These are phyloP conservation scores for Irpex lacteus DNA, from an alignment of 1,284 basidiomycete species.

Conservation along the genomic window DNA sequence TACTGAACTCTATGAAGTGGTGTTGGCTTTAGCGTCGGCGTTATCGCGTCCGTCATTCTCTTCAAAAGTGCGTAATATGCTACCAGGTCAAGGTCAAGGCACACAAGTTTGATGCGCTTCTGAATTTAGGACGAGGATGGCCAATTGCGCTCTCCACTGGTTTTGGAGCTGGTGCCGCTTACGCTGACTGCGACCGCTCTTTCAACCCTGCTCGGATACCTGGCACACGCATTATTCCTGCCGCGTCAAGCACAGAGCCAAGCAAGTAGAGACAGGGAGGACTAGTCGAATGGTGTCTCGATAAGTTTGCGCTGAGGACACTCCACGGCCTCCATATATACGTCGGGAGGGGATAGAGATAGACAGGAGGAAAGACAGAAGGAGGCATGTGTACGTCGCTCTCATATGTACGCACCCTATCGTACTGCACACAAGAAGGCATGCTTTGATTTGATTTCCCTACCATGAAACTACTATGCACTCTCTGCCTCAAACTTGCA, in stretches of 20 bases:
- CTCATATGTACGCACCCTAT: background rate
- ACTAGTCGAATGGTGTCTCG: background rate
- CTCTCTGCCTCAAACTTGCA: no score
- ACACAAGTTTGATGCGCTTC: background rate
- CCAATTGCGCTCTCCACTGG: conserved; percentile 93
- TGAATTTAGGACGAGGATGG: conserved; percentile 85
- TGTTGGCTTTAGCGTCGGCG: conserved; percentile 92
- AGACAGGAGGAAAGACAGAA: background rate
- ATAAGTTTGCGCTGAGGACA: background rate
- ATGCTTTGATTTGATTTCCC: background rate
- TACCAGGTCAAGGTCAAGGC: no score
- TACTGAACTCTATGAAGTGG: conserved; percentile 59
- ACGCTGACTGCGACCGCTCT: conserved; percentile 94
- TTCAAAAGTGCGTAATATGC: conserved; percentile 80
- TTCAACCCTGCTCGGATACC: conserved; percentile 95
- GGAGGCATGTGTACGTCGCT: background rate
- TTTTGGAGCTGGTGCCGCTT: conserved; percentile 85
- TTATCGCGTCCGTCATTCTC: conserved; percentile 91
- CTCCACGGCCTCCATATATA: background rate
- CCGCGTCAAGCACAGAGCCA: conserved; percentile 16
- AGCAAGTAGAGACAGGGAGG: conserved; percentile 20
- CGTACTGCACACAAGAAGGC: background rate
- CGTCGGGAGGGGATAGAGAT: background rate
- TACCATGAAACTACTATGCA: background rate
- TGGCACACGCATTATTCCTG: conserved; percentile 75